Base-by-base conservation (phyloP, 106 monocot species). In the Dendrobium officinale region DNA sequence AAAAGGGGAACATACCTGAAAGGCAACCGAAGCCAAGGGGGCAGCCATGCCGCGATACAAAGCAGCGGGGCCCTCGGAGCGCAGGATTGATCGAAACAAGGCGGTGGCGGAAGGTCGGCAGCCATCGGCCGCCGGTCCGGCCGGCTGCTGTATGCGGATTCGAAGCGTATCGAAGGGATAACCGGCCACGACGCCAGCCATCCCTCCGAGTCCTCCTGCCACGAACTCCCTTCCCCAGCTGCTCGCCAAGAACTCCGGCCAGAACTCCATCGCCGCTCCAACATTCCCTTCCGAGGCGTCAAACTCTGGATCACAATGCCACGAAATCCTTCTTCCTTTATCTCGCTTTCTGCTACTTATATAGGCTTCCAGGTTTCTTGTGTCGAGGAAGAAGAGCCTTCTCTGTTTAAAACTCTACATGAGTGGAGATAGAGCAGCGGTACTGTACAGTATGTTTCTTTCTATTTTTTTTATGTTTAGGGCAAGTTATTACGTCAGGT, bases 161-260 rank as follows among this genome's bases (percentile, higher is more conserved):
- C 97, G 79, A 26, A 97, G 92, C 19, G 97, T 97, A 78, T 97
- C 97, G 15, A 97, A 87, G 24, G 97, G 97, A 75, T 94, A 77
- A 20, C 97, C 97, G 73, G 92, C 75, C 41, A 94, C 82, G 75
- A 97, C 92, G 1, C 97, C 97, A 6, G 97, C 97, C 94, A 94
- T 92, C 37, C 97, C 97, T 5, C 94, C 97, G 58, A 97, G 27
- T 16, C 94, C 97, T 27, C 97, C 97, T 6, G 97, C 97, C 7
- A 92, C 83, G 84, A 97, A 94, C 90, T 97, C 97, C 77, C 42
- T 89, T 9, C 94, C 97, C 94, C 92, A 94, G 81, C 92, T 91
- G 80, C 86, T 91, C 77, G 92, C 97, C 86, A 94, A 77, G 85
- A 90, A 97, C 82, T 97, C 96, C 80, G 88, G 93, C 96, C 96